Evolutionary conservation across 2,329 filamentous ascomycete genomes (phyloP).

Genomic region (Penicillium occitanis): DNA sequence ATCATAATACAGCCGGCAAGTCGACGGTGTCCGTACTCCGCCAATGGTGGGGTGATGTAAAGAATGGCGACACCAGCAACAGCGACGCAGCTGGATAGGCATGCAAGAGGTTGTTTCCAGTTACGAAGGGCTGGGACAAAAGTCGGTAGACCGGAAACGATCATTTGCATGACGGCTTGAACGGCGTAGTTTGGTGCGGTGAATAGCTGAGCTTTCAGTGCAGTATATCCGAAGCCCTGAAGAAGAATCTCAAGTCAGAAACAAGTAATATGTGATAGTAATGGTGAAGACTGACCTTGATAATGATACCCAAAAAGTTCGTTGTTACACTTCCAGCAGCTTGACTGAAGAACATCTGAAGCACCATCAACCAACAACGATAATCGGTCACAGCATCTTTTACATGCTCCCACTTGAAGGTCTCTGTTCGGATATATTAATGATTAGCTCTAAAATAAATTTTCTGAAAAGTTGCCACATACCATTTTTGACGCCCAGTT

Average conservation of each 20-base stretch:
- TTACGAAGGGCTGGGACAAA: neutral
- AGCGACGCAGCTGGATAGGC: neutral
- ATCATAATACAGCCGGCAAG: slow-evolving; percentile 20
- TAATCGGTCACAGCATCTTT: slow-evolving; percentile 11
- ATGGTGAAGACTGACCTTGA: slow-evolving; percentile 6
- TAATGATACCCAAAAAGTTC: slow-evolving; percentile 20
- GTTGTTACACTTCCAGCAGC: slow-evolving; percentile 19
- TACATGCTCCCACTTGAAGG: slow-evolving; percentile 18
- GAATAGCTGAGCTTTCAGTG: slow-evolving; percentile 16
- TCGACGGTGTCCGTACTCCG: neutral
- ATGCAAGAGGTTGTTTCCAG: neutral
- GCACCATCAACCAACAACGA: slow-evolving; percentile 19
- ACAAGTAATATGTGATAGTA: too few species aligned
- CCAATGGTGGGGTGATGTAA: neutral
- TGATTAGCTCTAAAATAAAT: neutral
- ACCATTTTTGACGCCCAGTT: neutral
- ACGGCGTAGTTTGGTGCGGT: slow-evolving; percentile 13
- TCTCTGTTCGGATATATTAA: neutral
- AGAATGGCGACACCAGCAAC: neutral
- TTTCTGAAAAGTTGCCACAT: neutral
- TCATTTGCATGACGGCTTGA: slow-evolving; percentile 11
- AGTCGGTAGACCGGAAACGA: neutral
- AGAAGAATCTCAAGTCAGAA: neutral
- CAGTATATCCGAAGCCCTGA: slow-evolving; percentile 19
- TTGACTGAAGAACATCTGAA: slow-evolving; percentile 20